Conservation (phyloP, 2,329 filamentous ascomycete species). For the Colletotrichum destructivum region DNA sequence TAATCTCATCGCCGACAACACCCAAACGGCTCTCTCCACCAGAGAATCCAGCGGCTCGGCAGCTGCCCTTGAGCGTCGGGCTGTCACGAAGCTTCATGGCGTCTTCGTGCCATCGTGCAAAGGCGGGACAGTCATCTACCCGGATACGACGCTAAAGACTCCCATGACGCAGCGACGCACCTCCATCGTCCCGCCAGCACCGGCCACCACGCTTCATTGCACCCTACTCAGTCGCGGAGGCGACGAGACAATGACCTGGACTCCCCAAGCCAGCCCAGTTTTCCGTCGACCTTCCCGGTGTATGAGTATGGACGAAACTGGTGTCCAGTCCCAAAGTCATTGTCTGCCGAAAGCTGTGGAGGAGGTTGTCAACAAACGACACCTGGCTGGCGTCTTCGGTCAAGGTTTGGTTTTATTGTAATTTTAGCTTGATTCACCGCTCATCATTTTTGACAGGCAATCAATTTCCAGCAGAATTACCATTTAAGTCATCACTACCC, state of each 20-base stretch:
- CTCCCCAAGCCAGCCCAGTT: conserved; percentile 5
- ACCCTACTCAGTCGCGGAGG: conserved; percentile 28
- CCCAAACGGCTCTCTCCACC: background rate
- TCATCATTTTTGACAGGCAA: background rate
- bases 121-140: conserved; percentile 15
- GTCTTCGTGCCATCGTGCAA: conserved; percentile 26
- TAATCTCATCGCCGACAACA: background rate
- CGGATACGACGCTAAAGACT: conserved; percentile 4
- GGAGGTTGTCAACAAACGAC: background rate
- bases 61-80: background rate
- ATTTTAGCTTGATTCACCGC: background rate
- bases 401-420: background rate
- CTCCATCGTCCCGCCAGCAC: conserved; percentile 14
- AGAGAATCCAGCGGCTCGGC: background rate
- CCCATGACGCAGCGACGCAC: background rate
- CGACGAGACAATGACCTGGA: conserved; percentile 4
- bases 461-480: no score
- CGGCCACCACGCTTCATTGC: conserved; percentile 31
- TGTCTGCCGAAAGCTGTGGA: background rate
- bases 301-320: conserved; percentile 17
- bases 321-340: background rate
- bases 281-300: conserved; percentile 27
- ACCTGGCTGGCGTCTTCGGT: background rate
- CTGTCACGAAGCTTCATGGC: background rate
- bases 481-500: no score